Conservation (phyloP, 2,329 filamentous ascomycete genomes). For the Pseudocercospora musae region DNA sequence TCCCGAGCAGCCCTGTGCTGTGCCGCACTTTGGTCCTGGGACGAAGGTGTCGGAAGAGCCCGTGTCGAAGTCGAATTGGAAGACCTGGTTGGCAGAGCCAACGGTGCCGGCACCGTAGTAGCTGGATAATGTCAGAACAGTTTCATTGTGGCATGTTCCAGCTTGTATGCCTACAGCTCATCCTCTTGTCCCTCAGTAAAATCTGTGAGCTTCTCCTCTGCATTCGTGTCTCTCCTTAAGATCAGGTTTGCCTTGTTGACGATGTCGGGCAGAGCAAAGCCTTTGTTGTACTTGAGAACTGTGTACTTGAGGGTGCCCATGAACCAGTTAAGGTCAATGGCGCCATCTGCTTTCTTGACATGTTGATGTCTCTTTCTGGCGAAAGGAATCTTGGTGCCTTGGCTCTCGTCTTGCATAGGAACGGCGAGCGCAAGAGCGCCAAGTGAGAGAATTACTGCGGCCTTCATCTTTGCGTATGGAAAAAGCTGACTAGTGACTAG, state of each 20-base stretch:
- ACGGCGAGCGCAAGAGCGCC: conserved; percentile 22
- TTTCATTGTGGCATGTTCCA: not conserved
- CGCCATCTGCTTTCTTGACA: conserved; percentile 14
- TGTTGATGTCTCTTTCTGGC: conserved; percentile 9
- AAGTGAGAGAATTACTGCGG: conserved; percentile 16
- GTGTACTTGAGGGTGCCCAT: conserved; percentile 13
- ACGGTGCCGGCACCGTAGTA: conserved; percentile 20
- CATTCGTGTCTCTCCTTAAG: conserved; percentile 16
- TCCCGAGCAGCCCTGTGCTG: conserved; percentile 22
- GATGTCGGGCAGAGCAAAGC: conserved; percentile 14
- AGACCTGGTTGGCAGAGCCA: conserved; percentile 15
- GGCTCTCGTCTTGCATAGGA: conserved; percentile 12
- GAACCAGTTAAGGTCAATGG: conserved; percentile 18
- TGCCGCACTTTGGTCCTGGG: conserved; percentile 23
- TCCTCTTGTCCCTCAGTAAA: conserved; percentile 13
- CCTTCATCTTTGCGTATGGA: conserved; percentile 15
- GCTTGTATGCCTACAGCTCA: conserved; percentile 12
- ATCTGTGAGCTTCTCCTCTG: conserved; percentile 20
- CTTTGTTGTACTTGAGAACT: conserved; percentile 19
- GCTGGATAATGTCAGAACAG: not conserved
- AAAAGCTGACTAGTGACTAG: not conserved
- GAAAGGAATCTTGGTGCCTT: conserved; percentile 12
- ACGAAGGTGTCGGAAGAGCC: conserved; percentile 26
- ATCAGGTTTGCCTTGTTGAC: conserved; percentile 9
- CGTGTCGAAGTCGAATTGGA: conserved; percentile 39